Evolutionary conservation across 1,284 basidiomycete species (phyloP).

Genomic region (Rhodotorula sp.): DNA sequence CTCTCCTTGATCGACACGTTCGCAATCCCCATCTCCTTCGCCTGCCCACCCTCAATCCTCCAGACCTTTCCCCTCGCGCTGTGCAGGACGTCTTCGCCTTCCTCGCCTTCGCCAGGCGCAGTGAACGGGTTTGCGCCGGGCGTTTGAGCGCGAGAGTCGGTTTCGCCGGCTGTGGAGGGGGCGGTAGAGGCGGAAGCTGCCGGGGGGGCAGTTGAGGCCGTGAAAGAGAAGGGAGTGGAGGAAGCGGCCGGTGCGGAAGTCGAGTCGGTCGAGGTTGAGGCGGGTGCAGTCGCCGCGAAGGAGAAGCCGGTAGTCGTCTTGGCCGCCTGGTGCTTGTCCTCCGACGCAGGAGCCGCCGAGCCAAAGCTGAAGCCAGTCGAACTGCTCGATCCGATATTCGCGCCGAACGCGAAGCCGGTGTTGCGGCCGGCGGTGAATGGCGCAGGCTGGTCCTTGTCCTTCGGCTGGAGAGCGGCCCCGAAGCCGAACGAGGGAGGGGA

Average conservation of each 20-base stretch:
- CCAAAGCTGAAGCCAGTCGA: conserved; percentile 9
- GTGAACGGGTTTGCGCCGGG: conserved; percentile 32
- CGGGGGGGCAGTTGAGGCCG: not conserved
- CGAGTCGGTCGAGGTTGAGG: conserved; percentile 6
- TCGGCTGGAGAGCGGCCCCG: conserved; percentile 31
- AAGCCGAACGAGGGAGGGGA: conserved; percentile 34
- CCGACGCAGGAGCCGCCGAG: not conserved
- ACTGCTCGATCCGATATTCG: conserved; percentile 8
- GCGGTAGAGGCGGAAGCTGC: not conserved
- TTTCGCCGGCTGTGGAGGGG: not conserved
- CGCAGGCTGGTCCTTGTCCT: conserved; percentile 25
- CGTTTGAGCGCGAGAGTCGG: conserved; percentile 16
- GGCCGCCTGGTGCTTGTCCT: conserved; percentile 1
- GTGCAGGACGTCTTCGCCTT: conserved; percentile 28
- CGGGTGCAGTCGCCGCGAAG: conserved; percentile 8
- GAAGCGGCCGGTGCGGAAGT: not conserved
- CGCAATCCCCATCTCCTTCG: conserved; percentile 27
- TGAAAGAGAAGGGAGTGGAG: not conserved
- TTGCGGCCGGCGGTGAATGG: not conserved
- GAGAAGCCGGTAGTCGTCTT: conserved; percentile 15
- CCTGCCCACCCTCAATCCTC: conserved; percentile 14
- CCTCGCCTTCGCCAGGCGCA: conserved; percentile 36
- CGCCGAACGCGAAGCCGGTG: conserved; percentile 27
- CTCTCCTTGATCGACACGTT: conserved; percentile 38
- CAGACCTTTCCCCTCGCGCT: conserved; percentile 19